A percentile compares a stretch with the other conserved stretches of the same genome.
These are phyloP conservation scores for Golubevia pallescens DNA, from an alignment of 1,284 basidiomycete species.

Conservation along the genomic window DNA sequence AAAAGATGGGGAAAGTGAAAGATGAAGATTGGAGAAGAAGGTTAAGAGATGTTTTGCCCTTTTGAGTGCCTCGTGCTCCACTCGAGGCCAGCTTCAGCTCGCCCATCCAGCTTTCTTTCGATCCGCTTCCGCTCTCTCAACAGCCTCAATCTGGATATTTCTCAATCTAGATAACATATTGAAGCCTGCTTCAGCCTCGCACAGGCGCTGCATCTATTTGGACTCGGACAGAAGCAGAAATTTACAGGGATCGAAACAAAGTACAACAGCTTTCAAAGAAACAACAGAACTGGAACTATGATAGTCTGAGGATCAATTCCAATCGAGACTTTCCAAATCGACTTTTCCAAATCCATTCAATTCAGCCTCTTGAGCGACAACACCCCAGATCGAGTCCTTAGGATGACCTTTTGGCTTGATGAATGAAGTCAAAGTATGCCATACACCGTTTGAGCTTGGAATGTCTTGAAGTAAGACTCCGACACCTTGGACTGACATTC, in stretches of 20 bases:
- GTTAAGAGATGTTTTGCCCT: conserved; percentile 32
- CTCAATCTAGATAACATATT: background rate
- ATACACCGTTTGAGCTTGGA: conserved; percentile 27
- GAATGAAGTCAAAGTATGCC: conserved; percentile 22
- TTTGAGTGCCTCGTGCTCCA: conserved; percentile 33
- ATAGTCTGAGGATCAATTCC: background rate
- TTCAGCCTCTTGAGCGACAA: conserved; percentile 19
- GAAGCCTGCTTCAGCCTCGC: conserved; percentile 12
- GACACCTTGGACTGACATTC: conserved; percentile 37
- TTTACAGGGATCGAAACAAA: no score
- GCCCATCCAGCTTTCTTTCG: no score
- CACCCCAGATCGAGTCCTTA: conserved; percentile 29
- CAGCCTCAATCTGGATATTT: conserved; percentile 3
- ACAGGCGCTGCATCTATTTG: no score
- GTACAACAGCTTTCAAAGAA: no score
- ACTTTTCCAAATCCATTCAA: conserved; percentile 25
- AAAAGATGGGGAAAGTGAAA: conserved; percentile 17
- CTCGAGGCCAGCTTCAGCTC: conserved; percentile 16
- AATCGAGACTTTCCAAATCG: conserved; percentile 12
- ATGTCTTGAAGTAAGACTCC: conserved; percentile 35
- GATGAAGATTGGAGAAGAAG: conserved; percentile 26
- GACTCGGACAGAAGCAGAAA: no score
- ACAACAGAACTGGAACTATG: no score
- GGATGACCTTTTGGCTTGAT: conserved; percentile 33
- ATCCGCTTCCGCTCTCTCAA: no score